Evolutionary conservation across 2,329 filamentous ascomycete genomes (phyloP).

Genomic region (Pseudogymnoascus sp.): DNA sequence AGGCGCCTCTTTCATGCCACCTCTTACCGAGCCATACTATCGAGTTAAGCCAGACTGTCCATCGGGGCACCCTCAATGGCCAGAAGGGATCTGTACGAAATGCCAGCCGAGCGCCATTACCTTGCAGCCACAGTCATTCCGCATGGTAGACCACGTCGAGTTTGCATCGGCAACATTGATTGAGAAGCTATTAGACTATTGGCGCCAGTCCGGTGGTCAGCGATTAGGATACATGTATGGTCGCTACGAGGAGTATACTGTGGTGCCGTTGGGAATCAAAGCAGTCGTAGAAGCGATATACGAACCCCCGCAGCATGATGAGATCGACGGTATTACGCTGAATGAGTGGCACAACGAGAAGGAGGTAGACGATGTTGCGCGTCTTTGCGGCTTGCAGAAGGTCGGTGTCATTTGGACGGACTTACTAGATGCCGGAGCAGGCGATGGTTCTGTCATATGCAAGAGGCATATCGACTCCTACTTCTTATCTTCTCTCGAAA

Average conservation of each 20-base stretch:
- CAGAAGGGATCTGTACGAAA: slow-evolving; percentile 94
- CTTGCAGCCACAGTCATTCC: slow-evolving; percentile 83
- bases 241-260: slow-evolving; percentile 79
- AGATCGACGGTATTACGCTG: slow-evolving; percentile 79
- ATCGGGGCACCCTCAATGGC: slow-evolving; percentile 86
- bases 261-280: slow-evolving; percentile 89
- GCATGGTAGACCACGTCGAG: slow-evolving; percentile 97
- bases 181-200: slow-evolving; percentile 84
- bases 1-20: slow-evolving; percentile 91
- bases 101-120: slow-evolving; percentile 97
- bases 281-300: slow-evolving; percentile 96
- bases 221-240: slow-evolving; percentile 87
- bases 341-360: slow-evolving; percentile 78
- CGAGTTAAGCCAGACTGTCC: slow-evolving; percentile 84
- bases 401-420: slow-evolving; percentile 95
- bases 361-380: slow-evolving; percentile 71
- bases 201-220: slow-evolving; percentile 75
- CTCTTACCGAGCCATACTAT: slow-evolving; percentile 85
- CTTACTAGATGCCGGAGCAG: slow-evolving; percentile 69
- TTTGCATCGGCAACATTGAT: slow-evolving; percentile 80
- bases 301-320: slow-evolving; percentile 84
- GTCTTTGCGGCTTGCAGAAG: slow-evolving; percentile 74
- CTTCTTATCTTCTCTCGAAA: slow-evolving; percentile 85
- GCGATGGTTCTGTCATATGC: slow-evolving; percentile 82
- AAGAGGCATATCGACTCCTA: slow-evolving; percentile 90